These are phyloP conservation scores for Chlamydomonas reinhardtii DNA, from an alignment of 163 green algal species.

Conservation along the genomic window DNA sequence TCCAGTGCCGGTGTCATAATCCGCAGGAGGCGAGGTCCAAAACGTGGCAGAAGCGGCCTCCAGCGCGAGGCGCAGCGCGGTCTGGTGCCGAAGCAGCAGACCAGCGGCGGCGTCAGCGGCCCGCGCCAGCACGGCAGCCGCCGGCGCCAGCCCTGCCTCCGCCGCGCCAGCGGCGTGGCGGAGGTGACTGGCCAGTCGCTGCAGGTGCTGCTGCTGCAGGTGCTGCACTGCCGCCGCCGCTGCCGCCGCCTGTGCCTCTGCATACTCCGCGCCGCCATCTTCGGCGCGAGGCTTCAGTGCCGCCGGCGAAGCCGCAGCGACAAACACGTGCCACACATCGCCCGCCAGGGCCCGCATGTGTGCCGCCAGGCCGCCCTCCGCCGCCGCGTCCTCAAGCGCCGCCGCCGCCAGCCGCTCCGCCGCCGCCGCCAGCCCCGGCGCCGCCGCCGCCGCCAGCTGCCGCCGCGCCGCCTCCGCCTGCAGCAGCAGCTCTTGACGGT, in stretches of 20 bases:
- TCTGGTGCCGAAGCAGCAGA: background rate
- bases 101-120: background rate
- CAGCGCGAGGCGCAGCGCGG: background rate
- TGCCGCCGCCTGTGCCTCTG: background rate
- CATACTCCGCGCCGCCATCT: too few species aligned
- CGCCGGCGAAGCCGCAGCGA: background rate
- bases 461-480: background rate
- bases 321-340: background rate
- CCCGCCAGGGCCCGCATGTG: background rate
- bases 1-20: too few species aligned
- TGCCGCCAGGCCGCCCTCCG: slow-evolving; percentile 6
- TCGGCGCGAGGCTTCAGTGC: background rate
- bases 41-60: slow-evolving; percentile 4
- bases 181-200: background rate
- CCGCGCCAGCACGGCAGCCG: background rate
- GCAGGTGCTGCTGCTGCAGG: slow-evolving; percentile 2
- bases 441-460: background rate
- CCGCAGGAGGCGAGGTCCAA: too few species aligned
- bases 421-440: background rate
- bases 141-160: background rate
- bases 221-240: background rate
- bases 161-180: background rate
- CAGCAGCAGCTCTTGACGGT: background rate
- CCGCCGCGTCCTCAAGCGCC: background rate
- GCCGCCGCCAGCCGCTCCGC: background rate